These are phyloP conservation scores for Penicillium sp. DNA, from an alignment of 2,329 filamentous ascomycete genomes.

Conservation along the genomic window DNA sequence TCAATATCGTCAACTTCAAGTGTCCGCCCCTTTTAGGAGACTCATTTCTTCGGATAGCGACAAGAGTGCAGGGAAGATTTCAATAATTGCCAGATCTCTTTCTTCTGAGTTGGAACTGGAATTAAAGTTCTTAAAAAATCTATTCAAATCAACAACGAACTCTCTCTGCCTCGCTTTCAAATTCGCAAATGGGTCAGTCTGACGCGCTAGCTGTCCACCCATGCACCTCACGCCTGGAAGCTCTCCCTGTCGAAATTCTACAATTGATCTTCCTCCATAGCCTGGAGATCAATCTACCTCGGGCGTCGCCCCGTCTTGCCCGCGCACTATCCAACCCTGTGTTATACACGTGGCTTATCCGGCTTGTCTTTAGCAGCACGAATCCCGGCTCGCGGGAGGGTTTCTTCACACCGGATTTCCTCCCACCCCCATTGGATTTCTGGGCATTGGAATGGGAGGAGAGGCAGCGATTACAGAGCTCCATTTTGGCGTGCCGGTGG, in stretches of 20 bases:
- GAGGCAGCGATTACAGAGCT: slow-evolving; percentile 40
- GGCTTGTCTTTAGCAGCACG: slow-evolving; percentile 47
- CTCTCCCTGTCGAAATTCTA: slow-evolving; percentile 53
- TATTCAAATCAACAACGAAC: background rate
- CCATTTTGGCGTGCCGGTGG: slow-evolving; percentile 46
- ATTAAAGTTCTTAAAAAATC: background rate
- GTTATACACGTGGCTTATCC: slow-evolving; percentile 50
- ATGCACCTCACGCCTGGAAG: slow-evolving; percentile 46
- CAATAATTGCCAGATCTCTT: background rate
- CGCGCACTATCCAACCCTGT: slow-evolving; percentile 43
- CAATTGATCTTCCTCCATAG: slow-evolving; percentile 56
- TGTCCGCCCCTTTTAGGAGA: background rate
- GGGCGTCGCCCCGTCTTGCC: slow-evolving; percentile 49
- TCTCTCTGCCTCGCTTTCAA: background rate
- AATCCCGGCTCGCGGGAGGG: slow-evolving; percentile 35
- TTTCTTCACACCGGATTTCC: slow-evolving; percentile 45
- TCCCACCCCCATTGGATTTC: slow-evolving; percentile 42
- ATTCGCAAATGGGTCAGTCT: slow-evolving; percentile 24
- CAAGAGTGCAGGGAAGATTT: background rate
- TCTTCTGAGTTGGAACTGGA: background rate
- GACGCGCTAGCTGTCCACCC: slow-evolving; percentile 9
- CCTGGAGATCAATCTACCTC: slow-evolving; percentile 53
- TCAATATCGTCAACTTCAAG: background rate
- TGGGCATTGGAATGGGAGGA: slow-evolving; percentile 35
- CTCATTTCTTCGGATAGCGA: background rate